Evolutionary conservation across 2,329 filamentous ascomycete species (phyloP).

Genomic region (Fusarium robinianum): DNA sequence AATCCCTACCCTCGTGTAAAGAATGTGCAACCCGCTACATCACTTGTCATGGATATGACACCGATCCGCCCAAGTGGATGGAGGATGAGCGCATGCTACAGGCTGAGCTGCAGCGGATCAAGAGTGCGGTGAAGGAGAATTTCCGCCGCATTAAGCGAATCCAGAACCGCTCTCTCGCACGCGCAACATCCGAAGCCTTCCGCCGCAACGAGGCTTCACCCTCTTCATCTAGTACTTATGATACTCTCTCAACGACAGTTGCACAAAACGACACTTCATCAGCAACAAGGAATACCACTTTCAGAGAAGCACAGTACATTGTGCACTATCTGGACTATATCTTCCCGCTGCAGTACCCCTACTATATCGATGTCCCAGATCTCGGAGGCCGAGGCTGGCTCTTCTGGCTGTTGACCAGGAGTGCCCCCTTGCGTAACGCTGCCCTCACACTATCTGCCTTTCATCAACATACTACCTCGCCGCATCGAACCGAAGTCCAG

Average conservation of each 20-base stretch:
- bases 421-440: slow-evolving; percentile 32
- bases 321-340: slow-evolving; percentile 39
- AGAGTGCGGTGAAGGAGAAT: slow-evolving; percentile 31
- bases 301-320: slow-evolving; percentile 36
- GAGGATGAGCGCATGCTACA: slow-evolving; percentile 37
- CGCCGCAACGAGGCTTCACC: no score
- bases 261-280: neutral
- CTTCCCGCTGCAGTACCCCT: slow-evolving; percentile 35
- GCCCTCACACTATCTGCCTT: slow-evolving; percentile 35
- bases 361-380: slow-evolving; percentile 33
- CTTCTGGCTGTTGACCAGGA: slow-evolving; percentile 29
- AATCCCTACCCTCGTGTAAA: slow-evolving; percentile 29
- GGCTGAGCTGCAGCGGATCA: slow-evolving; percentile 33
- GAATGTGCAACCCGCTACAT: slow-evolving; percentile 32
- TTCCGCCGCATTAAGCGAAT: slow-evolving; percentile 22
- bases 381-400: slow-evolving; percentile 37
- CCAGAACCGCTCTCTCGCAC: slow-evolving; percentile 11
- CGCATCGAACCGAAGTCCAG: slow-evolving; percentile 21
- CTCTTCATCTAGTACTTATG: no score
- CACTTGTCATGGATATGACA: slow-evolving; percentile 36
- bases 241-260: no score
- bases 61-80: slow-evolving; percentile 43
- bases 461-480: slow-evolving; percentile 32
- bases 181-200: neutral
- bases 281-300: slow-evolving; percentile 7